Percentiles rank a stretch among this genome's conserved stretches.
These are phyloP conservation scores for Rhizopus sp. DNA, from an alignment of 371 early-diverging fungal genomes.

Conservation along the genomic window DNA sequence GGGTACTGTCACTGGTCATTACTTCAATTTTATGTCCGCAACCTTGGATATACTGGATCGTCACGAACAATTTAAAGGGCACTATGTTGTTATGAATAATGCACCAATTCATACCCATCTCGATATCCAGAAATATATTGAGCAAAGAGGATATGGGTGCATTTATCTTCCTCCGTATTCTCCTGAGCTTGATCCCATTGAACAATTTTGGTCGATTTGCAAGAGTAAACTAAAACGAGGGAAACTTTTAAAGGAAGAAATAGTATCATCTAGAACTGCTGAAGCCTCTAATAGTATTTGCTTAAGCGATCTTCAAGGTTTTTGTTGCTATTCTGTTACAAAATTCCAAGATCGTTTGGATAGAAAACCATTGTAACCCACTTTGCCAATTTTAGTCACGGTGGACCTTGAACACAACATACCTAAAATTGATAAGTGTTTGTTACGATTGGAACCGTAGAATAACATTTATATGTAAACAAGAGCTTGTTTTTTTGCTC, in stretches of 20 bases:
- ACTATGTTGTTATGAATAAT: slow-evolving; percentile 3
- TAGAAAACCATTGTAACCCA: no score
- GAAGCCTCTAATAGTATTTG: slow-evolving; percentile 12
- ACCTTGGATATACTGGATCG: not conserved
- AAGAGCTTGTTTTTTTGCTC: no score
- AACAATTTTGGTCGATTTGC: slow-evolving; percentile 17
- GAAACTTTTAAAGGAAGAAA: slow-evolving; percentile 5
- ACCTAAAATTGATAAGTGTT: no score
- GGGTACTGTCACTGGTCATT: slow-evolving; percentile 1
- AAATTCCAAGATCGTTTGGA: not conserved
- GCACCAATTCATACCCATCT: not conserved
- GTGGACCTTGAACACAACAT: no score
- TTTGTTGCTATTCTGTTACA: not conserved
- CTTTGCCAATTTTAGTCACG: no score
- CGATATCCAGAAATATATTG: not conserved
- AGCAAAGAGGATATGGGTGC: slow-evolving; percentile 2
- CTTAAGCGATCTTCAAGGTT: not conserved
- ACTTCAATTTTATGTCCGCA: not conserved
- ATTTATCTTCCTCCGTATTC: slow-evolving; percentile 11
- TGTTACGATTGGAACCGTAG: no score
- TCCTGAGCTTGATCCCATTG: slow-evolving; percentile 20
- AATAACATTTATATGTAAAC: no score
- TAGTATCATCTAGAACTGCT: slow-evolving; percentile 8
- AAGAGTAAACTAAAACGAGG: slow-evolving; percentile 18
- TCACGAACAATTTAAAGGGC: not conserved